Evolutionary conservation across 129 eudicot genomes (phyloP).

Genomic region (Arctium minus): DNA sequence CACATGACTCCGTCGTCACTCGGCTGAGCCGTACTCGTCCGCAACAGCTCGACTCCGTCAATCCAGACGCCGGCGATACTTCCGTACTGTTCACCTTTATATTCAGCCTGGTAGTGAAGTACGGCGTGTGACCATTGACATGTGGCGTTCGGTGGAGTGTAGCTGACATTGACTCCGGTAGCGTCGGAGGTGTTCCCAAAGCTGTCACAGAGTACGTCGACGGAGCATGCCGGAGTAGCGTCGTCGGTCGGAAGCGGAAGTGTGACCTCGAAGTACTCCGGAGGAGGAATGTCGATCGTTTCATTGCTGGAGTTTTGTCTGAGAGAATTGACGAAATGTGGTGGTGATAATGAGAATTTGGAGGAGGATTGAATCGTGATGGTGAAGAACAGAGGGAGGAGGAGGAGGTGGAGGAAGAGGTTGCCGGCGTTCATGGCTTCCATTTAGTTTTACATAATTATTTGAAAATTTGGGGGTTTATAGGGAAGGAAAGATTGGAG

Average conservation of each 20-base stretch:
- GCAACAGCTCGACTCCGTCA: constrained; percentile 45
- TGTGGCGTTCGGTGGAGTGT: constrained; percentile 40
- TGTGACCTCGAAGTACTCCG: constrained; percentile 27
- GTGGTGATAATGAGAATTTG: neutral
- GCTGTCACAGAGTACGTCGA: constrained; percentile 23
- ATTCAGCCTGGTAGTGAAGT: constrained; percentile 25
- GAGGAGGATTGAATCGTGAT: constrained; percentile 9
- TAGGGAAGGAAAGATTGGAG: neutral
- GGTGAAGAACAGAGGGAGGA: constrained; percentile 1
- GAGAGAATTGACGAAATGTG: constrained; percentile 10
- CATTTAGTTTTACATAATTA: neutral
- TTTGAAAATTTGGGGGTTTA: neutral
- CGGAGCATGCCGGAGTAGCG: constrained; percentile 36
- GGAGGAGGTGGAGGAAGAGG: neutral
- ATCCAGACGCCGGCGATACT: constrained; percentile 56
- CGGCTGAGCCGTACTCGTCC: constrained; percentile 56
- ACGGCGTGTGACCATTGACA: constrained; percentile 28
- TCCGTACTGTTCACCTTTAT: constrained; percentile 40
- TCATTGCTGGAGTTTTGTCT: neutral
- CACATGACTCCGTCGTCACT: constrained; percentile 33
- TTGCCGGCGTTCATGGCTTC: neutral
- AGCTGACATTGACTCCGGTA: constrained; percentile 27
- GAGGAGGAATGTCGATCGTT: neutral
- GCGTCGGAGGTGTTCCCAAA: constrained; percentile 39
- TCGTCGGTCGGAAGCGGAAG: constrained; percentile 29